Evolutionary conservation across 164 flowering plant genomes (phyloP).

Genomic region (Vitis rotundifolia): DNA sequence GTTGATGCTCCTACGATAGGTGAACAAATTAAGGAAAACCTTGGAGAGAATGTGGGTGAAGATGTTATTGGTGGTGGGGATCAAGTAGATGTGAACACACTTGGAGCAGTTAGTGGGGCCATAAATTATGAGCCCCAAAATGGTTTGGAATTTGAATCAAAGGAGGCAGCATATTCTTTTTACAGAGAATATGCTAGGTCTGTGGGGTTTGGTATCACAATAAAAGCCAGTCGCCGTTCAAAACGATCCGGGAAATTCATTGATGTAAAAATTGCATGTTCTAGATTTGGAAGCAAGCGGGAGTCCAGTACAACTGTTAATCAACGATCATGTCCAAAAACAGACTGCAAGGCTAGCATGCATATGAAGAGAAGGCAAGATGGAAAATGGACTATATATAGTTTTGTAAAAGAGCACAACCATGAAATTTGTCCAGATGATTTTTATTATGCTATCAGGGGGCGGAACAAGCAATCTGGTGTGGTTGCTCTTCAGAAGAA

Average conservation of each 20-base stretch:
- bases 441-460: constrained; percentile 19
- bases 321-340: constrained; percentile 29
- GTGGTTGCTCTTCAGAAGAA: constrained; percentile 20
- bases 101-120: background rate
- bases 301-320: constrained; percentile 17
- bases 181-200: constrained; percentile 38
- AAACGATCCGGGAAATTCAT: constrained; percentile 39
- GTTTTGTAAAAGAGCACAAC: constrained; percentile 37
- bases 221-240: constrained; percentile 38
- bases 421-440: constrained; percentile 32
- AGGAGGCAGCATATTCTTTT: constrained; percentile 38
- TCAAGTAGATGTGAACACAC: background rate
- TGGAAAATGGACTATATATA: constrained; percentile 29
- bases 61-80: background rate
- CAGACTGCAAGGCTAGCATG: constrained; percentile 38
- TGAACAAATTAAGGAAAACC: constrained; percentile 12
- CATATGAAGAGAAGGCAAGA: constrained; percentile 32
- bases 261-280: constrained; percentile 36
- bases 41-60: background rate
- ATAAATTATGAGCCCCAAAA: constrained; percentile 19
- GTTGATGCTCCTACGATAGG: constrained; percentile 6
- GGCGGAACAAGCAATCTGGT: constrained; percentile 24
- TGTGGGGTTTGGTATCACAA: constrained; percentile 37
- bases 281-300: constrained; percentile 34
- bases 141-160: constrained; percentile 34